phyloP scores from a whole-genome alignment of 192 early-diverging fungal genomes.

The Coemansia reversa region DNA sequence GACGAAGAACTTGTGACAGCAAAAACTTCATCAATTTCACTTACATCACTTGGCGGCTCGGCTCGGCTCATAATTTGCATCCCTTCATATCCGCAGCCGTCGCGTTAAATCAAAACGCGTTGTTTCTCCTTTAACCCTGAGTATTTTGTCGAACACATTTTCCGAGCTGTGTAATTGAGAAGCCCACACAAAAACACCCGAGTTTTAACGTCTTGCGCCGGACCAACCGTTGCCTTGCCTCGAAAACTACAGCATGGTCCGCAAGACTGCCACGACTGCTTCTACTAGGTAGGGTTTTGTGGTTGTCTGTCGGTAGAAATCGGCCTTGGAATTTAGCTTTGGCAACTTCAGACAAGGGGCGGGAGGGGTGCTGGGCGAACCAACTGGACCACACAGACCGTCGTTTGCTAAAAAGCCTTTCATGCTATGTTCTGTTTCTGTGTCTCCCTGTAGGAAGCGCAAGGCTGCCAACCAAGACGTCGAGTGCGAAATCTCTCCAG shows the following conservation, averaged over 20 bases:
- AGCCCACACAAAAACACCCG: neutral
- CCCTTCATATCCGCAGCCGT: neutral
- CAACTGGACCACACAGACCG: neutral
- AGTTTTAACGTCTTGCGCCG: neutral
- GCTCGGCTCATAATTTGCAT: neutral
- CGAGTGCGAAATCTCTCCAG: conserved; percentile 31
- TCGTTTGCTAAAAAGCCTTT: neutral
- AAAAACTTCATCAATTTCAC: neutral
- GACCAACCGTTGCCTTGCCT: neutral
- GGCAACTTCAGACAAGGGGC: neutral
- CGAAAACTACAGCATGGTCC: neutral
- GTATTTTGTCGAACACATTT: neutral
- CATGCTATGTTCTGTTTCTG: neutral
- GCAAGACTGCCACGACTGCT: neutral
- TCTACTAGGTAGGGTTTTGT: neutral
- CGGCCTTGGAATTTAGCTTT: neutral
- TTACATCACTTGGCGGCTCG: neutral
- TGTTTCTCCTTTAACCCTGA: neutral
- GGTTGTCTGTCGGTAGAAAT: neutral
- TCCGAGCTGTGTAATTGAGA: neutral
- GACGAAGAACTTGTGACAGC: neutral
- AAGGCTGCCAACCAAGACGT: conserved; percentile 10
- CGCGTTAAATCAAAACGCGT: neutral
- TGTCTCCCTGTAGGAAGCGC: conserved; percentile 18
- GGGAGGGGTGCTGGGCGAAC: neutral